Conservation (phyloP, 805 yeast genomes). For the Wickerhamiella nectarea region DNA sequence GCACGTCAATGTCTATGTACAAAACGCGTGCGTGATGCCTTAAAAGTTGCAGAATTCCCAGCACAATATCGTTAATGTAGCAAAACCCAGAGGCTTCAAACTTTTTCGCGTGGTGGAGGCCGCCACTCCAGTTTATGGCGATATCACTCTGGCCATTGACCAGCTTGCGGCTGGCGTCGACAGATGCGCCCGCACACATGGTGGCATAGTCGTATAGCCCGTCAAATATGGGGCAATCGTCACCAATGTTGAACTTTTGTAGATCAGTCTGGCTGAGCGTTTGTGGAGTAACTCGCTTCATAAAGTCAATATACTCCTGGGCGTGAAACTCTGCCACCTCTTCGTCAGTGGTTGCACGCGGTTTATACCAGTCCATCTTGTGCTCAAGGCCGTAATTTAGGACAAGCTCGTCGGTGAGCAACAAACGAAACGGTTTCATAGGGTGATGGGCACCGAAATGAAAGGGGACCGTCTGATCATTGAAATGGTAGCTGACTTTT, state of each 20-base stretch:
- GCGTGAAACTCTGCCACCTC: conserved; percentile 76
- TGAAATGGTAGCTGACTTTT: conserved; percentile 72
- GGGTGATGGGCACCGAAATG: conserved; percentile 93
- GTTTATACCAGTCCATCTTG: conserved; percentile 77
- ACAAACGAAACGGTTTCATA: conserved; percentile 92
- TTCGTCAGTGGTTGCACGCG: conserved; percentile 67
- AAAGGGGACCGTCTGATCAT: conserved; percentile 63
- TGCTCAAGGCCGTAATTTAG: conserved; percentile 74
- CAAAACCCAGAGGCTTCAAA: conserved; percentile 85
- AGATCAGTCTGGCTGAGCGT: conserved; percentile 44
- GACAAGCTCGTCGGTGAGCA: conserved; percentile 87
- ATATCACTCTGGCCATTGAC: conserved; percentile 74
- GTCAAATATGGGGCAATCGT: conserved; percentile 88
- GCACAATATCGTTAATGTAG: conserved; percentile 77
- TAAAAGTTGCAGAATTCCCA: conserved; percentile 66
- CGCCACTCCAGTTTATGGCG: conserved; percentile 90
- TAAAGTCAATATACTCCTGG: conserved; percentile 69
- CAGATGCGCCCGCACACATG: conserved; percentile 75
- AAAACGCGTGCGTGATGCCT: conserved; percentile 75
- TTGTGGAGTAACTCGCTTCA: conserved; percentile 66
- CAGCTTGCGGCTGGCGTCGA: conserved; percentile 79
- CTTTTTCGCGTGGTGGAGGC: conserved; percentile 85
- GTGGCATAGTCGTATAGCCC: conserved; percentile 82
- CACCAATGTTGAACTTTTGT: conserved; percentile 76
- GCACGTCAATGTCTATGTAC: conserved; percentile 81